Percentiles rank a stretch among this genome's conserved stretches.
Evolutionary conservation across 306 rosid genomes (phyloP).

Genomic region (Cucumis cinereus): DNA sequence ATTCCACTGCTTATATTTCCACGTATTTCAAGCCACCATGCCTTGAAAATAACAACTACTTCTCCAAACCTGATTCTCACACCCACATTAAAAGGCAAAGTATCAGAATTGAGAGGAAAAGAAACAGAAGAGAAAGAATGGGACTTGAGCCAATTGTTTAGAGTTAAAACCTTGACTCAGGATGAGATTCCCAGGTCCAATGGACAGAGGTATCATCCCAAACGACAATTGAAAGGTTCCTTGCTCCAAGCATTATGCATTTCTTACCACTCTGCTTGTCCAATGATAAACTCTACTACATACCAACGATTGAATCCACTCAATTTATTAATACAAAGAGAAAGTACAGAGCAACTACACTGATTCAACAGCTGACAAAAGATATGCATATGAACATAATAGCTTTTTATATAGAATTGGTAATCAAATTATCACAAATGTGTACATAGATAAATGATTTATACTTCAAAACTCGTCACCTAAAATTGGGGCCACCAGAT

Average conservation of each 20-base stretch:
- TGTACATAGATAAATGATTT: background rate
- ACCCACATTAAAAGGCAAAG: background rate
- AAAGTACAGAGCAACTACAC: background rate
- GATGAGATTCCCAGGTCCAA: conserved; percentile 13
- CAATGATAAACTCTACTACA: conserved; percentile 4
- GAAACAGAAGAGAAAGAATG: background rate
- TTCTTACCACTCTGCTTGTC: conserved; percentile 16
- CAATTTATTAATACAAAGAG: background rate
- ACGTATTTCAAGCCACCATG: conserved; percentile 10
- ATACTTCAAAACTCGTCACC: background rate
- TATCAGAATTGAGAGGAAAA: background rate
- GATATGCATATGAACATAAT: background rate
- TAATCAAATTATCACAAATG: background rate
- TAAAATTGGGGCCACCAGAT: background rate
- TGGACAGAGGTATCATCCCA: conserved; percentile 1
- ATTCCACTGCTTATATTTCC: background rate
- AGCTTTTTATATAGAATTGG: too few species aligned
- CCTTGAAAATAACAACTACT: background rate
- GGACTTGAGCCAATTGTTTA: background rate
- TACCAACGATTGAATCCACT: background rate
- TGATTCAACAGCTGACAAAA: background rate
- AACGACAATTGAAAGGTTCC: conserved; percentile 7
- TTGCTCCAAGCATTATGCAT: conserved; percentile 11
- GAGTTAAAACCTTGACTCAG: background rate
- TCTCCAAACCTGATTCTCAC: conserved; percentile 8